Conservation (phyloP, 768 basidiomycete genomes). For the Tricholoma sp. region DNA sequence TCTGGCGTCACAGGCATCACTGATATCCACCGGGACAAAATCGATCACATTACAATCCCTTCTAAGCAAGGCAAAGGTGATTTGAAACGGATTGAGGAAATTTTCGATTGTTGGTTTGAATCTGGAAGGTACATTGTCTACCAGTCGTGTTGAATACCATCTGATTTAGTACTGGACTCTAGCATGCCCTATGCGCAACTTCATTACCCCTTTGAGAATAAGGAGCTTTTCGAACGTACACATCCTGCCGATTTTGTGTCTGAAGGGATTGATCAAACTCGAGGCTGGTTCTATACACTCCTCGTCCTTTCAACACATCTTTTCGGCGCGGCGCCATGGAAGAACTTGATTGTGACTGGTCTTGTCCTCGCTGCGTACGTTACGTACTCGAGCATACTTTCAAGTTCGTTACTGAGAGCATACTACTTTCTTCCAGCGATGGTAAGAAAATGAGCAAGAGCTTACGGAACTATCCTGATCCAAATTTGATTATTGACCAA, state of each 20-base stretch:
- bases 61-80: slow-evolving; percentile 83
- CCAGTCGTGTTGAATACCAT: background rate
- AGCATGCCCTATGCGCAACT: slow-evolving; percentile 99
- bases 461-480: slow-evolving; percentile 94
- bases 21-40: slow-evolving; percentile 90
- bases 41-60: slow-evolving; percentile 95
- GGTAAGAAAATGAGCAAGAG: slow-evolving; percentile 99
- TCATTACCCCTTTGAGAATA: slow-evolving; percentile 98
- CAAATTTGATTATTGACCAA: slow-evolving; percentile 80
- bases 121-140: slow-evolving; percentile 75
- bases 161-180: slow-evolving; percentile 3
- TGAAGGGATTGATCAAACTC: slow-evolving; percentile 97
- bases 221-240: slow-evolving; percentile 74
- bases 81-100: slow-evolving; percentile 90
- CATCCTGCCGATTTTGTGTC: slow-evolving; percentile 97
- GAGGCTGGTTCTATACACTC: slow-evolving; percentile 99
- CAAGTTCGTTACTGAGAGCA: background rate
- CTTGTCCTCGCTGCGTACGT: slow-evolving; percentile 91
- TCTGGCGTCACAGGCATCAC: slow-evolving; percentile 82
- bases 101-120: slow-evolving; percentile 99
- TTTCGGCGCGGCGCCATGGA: slow-evolving; percentile 93
- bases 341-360: slow-evolving; percentile 94
- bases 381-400: slow-evolving; percentile 34
- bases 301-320: slow-evolving; percentile 95
- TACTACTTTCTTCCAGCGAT: slow-evolving; percentile 46